Conservation (phyloP, 257 asterid species). For the Lantana camara region DNA sequence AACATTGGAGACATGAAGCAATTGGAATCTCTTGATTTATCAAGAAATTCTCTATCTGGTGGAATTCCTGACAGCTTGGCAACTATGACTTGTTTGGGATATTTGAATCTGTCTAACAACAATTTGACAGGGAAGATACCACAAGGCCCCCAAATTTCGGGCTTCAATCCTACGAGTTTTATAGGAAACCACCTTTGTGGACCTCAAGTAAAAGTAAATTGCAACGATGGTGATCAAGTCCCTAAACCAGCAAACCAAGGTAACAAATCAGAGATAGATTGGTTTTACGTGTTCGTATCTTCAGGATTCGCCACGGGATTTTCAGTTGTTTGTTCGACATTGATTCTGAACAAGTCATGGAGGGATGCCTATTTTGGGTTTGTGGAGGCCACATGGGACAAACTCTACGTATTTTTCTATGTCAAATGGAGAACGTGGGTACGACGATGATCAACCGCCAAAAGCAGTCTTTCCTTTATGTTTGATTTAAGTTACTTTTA, state of each 20-base stretch:
- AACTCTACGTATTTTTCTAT: background rate
- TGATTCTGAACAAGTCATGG: background rate
- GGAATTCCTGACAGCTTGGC: slow-evolving; percentile 22
- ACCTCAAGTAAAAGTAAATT: slow-evolving; percentile 6
- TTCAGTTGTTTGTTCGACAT: slow-evolving; percentile 5
- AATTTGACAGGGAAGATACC: slow-evolving; percentile 26
- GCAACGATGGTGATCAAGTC: background rate
- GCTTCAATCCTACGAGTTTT: slow-evolving; percentile 11
- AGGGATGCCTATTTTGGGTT: slow-evolving; percentile 9
- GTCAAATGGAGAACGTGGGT: background rate
- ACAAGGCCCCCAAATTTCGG: background rate
- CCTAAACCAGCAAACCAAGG: background rate
- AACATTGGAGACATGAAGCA: slow-evolving; percentile 28
- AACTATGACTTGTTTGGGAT: background rate
- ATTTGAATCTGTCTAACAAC: slow-evolving; percentile 29
- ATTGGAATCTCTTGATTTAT: slow-evolving; percentile 30
- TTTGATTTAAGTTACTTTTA: no score
- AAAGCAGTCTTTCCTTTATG: background rate
- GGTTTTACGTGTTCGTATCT: slow-evolving; percentile 10
- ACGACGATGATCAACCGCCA: no score
- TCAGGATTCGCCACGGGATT: slow-evolving; percentile 22
- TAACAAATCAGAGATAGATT: background rate
- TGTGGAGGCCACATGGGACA: background rate
- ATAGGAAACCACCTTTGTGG: slow-evolving; percentile 30
- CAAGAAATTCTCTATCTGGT: slow-evolving; percentile 28